Base-by-base conservation (phyloP, 2,329 filamentous ascomycete species). In the Curvularia spicifera region DNA sequence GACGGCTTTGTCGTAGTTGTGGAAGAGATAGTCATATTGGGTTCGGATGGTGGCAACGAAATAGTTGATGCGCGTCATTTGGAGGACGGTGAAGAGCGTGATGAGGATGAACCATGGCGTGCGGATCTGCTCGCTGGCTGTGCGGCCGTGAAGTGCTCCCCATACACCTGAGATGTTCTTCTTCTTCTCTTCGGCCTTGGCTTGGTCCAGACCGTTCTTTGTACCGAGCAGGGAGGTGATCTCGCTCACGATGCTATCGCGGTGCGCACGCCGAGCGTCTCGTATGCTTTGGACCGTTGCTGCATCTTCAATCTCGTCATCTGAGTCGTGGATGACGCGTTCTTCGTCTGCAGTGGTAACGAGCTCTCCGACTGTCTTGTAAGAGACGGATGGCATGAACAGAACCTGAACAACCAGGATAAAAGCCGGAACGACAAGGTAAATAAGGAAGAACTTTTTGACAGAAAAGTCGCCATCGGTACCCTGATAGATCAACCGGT, bases 61-160 rank as follows among this genome's bases (percentile, higher is more conserved):
- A 80, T 93, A 97, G 79, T 97, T 97, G 82, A 97, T 96, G 9
- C 81, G 85, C 62, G 96, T 89, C 79, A 83, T 86, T 71, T 84
- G 82, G 1, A 84, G 64, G 33, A 84, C 77, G 1, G 91, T 96
- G 76, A 96, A 95, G 12, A 92, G 76, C 10, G 91, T 91, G 68
- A 96, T 91, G 50, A 96, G 83, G 18, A 92, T 81, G 75, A 95
- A 97, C 92, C 92, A 97, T 0, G 89, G 89, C 2, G 89, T 91
- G 7, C 79, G 76, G 65, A 97, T 89, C 77, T 97, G 93, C 68
- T 91, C 79, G 22, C 82, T 70, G 0, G 91, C 90, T 0, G 89
- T 85, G 64, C 83, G 82, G 50, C 87, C 87, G 72, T 97, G 93
- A 78, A 97, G 85, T 22, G 89, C 89, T 26, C 93, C 93, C 90